phyloP scores from a whole-genome alignment of 805 yeast species.

The Metschnikowia similis region DNA sequence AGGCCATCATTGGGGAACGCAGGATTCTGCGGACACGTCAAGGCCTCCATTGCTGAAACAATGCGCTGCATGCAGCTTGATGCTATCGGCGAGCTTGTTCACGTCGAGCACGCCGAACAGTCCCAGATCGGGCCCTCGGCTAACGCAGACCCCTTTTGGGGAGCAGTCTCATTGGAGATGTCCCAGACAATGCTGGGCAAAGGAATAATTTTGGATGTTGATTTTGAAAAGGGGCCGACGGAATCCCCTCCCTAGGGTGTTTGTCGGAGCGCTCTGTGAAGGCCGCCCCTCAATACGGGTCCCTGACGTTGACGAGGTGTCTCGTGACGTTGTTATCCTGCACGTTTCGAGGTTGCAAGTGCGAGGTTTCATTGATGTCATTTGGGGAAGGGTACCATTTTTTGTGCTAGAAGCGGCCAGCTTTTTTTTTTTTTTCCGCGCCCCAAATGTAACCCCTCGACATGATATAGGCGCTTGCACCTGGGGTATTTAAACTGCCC shows the following conservation, averaged over 20 bases:
- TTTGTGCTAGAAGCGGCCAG: background rate
- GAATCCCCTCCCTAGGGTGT: too few species aligned
- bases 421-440: background rate
- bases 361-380: constrained; percentile 2
- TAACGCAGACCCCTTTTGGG: too few species aligned
- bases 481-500: background rate
- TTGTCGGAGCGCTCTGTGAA: too few species aligned
- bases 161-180: too few species aligned
- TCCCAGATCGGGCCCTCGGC: too few species aligned
- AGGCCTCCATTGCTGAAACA: background rate
- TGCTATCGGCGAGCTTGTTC: background rate
- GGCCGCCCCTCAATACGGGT: background rate
- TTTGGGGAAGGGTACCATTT: constrained; percentile 1
- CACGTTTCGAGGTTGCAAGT: background rate
- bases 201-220: too few species aligned
- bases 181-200: too few species aligned
- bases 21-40: background rate
- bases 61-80: background rate
- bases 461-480: background rate
- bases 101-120: background rate
- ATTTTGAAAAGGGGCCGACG: too few species aligned
- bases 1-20: too few species aligned
- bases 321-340: background rate
- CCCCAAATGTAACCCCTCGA: constrained; percentile 2
- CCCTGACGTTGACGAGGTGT: background rate